Evolutionary conservation across 2,329 filamentous ascomycete genomes (phyloP).

Genomic region (Fusarium sp.): DNA sequence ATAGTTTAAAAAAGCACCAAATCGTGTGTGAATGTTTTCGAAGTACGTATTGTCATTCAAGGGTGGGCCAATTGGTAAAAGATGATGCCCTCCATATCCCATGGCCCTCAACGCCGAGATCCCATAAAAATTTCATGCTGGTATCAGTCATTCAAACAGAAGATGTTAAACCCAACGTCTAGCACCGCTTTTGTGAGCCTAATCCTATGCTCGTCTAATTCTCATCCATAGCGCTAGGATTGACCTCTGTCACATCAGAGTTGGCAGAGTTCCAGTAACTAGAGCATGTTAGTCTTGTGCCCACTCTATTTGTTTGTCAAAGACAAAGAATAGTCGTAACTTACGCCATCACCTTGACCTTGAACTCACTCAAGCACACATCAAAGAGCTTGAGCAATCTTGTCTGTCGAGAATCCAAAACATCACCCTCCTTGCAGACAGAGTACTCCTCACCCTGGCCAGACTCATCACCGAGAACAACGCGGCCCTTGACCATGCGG

Average conservation of each 20-base stretch:
- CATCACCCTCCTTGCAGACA: conserved; percentile 88
- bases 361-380: conserved; percentile 91
- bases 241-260: conserved; percentile 71
- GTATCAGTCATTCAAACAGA: conserved; percentile 55
- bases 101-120: conserved; percentile 56
- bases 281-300: conserved; percentile 34
- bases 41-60: conserved; percentile 47
- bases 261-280: conserved; percentile 75
- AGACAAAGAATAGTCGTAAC: conserved; percentile 49
- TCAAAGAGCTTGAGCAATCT: conserved; percentile 94
- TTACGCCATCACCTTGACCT: conserved; percentile 82
- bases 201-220: conserved; percentile 29
- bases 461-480: conserved; percentile 75
- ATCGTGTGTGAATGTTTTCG: conserved; percentile 30
- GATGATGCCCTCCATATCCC: conserved; percentile 53
- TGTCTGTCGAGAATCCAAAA: conserved; percentile 91
- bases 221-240: conserved; percentile 58
- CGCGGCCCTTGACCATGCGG: conserved; percentile 88
- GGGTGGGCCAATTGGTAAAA: conserved; percentile 49
- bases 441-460: conserved; percentile 75
- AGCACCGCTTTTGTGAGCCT: conserved; percentile 43
- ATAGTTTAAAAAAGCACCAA: conserved; percentile 33
- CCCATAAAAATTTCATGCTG: conserved; percentile 54
- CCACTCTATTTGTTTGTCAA: neutral
- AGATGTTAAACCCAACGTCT: conserved; percentile 48